These are phyloP conservation scores for Vitis hybrid DNA, from an alignment of 177 flowering plant genomes.

Conservation along the genomic window DNA sequence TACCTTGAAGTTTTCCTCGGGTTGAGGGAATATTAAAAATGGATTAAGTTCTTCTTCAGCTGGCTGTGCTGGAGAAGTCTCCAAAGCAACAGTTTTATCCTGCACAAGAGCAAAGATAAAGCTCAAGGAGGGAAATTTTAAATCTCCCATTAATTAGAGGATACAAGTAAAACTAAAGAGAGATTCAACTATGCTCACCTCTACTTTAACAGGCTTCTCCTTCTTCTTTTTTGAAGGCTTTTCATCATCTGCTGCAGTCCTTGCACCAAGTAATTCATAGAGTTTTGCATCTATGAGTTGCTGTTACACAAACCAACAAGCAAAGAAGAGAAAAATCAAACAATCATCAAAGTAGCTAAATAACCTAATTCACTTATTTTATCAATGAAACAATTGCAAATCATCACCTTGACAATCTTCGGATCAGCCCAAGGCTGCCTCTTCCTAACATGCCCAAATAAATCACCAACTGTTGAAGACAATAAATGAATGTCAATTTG, in stretches of 20 bases:
- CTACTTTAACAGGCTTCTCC: conserved; percentile 78
- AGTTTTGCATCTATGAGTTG: conserved; percentile 67
- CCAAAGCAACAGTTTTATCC: conserved; percentile 44
- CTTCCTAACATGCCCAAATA: conserved; percentile 69
- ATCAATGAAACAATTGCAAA: neutral
- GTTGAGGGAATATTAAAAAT: conserved; percentile 68
- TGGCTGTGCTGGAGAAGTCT: conserved; percentile 31
- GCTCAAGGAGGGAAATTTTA: neutral
- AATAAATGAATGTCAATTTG: no score
- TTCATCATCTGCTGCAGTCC: conserved; percentile 90
- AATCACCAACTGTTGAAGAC: conserved; percentile 62
- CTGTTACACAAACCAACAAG: conserved; percentile 30
- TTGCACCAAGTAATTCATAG: conserved; percentile 75
- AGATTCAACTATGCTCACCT: conserved; percentile 31
- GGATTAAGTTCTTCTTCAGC: conserved; percentile 92
- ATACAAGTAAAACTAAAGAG: neutral
- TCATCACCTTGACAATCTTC: conserved; percentile 76
- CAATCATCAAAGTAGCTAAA: neutral
- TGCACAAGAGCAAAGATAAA: conserved; percentile 17
- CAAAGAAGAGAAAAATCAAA: neutral
- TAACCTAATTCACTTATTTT: neutral
- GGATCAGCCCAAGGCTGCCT: conserved; percentile 94
- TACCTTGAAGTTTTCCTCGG: conserved; percentile 86
- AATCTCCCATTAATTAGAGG: neutral
- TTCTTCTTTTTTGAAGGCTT: conserved; percentile 81